Conservation (phyloP, 2,329 filamentous ascomycete species). For the Endocalyx cinctus region DNA sequence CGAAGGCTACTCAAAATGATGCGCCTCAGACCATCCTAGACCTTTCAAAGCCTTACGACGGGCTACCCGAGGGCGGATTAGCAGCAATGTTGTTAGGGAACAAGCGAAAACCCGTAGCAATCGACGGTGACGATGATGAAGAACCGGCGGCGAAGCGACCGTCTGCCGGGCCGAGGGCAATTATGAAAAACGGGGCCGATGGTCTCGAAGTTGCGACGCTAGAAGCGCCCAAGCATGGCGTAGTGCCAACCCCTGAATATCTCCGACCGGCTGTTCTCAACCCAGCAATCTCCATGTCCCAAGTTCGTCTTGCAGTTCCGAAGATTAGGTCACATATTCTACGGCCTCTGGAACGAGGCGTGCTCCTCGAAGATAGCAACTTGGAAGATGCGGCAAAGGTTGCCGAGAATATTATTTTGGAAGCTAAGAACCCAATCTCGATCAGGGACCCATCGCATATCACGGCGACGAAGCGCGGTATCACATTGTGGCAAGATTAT, state of each 20-base stretch:
- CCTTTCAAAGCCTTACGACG: conserved; percentile 89
- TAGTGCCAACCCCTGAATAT: conserved; percentile 72
- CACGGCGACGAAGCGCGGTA: conserved; percentile 74
- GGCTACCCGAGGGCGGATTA: conserved; percentile 83
- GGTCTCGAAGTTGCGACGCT: conserved; percentile 73
- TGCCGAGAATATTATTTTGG: conserved; percentile 71
- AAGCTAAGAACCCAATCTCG: conserved; percentile 78
- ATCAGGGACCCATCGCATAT: conserved; percentile 80
- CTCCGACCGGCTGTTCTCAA: conserved; percentile 84
- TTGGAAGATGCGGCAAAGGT: conserved; percentile 58
- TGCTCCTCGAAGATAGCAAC: conserved; percentile 48
- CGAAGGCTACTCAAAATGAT: conserved; percentile 61
- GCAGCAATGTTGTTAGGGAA: conserved; percentile 84
- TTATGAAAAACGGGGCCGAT: conserved; percentile 71
- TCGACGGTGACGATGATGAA: conserved; percentile 74
- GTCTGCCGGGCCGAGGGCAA: conserved; percentile 64
- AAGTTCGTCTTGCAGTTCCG: conserved; percentile 81
- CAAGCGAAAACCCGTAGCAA: conserved; percentile 73
- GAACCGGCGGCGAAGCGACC: conserved; percentile 48
- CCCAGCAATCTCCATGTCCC: conserved; percentile 74
- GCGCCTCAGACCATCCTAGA: conserved; percentile 80
- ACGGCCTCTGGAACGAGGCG: conserved; percentile 68
- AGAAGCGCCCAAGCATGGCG: conserved; percentile 52
- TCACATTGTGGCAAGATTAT: conserved; percentile 89
- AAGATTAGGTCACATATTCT: conserved; percentile 80